A percentile compares a stretch with the other conserved stretches of the same genome.
phyloP scores from a whole-genome alignment of 2,329 filamentous ascomycete species.

The Hymenoscyphus salicellus region DNA sequence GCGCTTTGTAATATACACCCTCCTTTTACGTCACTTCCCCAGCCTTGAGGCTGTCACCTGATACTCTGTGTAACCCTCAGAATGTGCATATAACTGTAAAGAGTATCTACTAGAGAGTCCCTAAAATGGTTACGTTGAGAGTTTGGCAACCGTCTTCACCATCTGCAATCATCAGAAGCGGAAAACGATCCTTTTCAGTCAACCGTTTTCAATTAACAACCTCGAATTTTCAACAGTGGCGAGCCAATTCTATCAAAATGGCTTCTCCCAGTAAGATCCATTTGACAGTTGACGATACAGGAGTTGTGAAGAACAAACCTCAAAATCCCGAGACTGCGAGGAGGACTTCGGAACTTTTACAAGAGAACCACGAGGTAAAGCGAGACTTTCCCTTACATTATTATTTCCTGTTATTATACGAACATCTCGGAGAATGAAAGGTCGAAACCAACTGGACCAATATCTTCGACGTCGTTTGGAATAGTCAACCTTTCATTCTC shows the following conservation, averaged over 20 bases:
- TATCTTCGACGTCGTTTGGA: too few species aligned
- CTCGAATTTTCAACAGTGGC: slow-evolving; percentile 19
- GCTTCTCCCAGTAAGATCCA: slow-evolving; percentile 43
- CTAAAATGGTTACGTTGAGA: background rate
- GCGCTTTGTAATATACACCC: background rate
- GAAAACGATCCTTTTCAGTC: background rate
- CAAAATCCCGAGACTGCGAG: slow-evolving; percentile 58
- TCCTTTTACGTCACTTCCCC: background rate
- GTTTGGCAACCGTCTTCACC: background rate
- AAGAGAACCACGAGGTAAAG: slow-evolving; percentile 66
- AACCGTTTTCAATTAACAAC: slow-evolving; percentile 4
- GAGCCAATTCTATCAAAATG: slow-evolving; percentile 22
- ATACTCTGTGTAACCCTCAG: background rate
- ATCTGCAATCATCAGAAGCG: background rate
- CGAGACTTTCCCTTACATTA: background rate
- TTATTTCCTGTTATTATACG: too few species aligned
- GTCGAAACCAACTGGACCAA: too few species aligned
- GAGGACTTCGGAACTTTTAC: slow-evolving; percentile 65
- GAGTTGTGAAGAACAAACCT: slow-evolving; percentile 47
- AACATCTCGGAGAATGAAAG: too few species aligned
- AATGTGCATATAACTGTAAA: background rate
- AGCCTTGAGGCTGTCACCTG: background rate
- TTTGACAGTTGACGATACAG: slow-evolving; percentile 48
- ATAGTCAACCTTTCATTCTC: too few species aligned
- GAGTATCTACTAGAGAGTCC: background rate